Evolutionary conservation across 768 basidiomycete species (phyloP), one percentile per base, ranked within the genome.

Genomic region (Antrodiella citrinella): DNA sequence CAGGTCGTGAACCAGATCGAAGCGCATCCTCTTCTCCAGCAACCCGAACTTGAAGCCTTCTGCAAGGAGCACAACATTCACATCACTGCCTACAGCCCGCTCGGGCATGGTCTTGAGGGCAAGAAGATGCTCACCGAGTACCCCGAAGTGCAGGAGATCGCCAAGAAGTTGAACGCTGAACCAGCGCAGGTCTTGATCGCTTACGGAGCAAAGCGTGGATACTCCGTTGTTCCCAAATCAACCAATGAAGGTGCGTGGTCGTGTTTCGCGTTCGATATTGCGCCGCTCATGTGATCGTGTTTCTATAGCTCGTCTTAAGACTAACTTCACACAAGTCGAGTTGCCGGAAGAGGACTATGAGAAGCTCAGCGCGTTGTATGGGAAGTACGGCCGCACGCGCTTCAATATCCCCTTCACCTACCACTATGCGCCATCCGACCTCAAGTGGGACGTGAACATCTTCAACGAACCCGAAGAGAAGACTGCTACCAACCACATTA

Each of bases 161-260:
- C 88, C 19, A 65, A 78, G 53, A 73, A 71, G 58, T 72, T 84
- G 26, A 69, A 70, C 26, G 84, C 80, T 3, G 83, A 84, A 1
- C 70, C 87, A 2, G 91, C 89, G 0, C 87, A 93, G 65, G 84
- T 93, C 30, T 73, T 93, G 49, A 69, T 95, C 53, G 86, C 88
- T 0, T 94, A 89, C 89, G 84, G 80, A 11, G 77, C 67, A 30
- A 63, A 81, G 57, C 77, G 88, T 39, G 91, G 89, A 11, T 84
- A 81, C 65, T 82, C 81, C 7, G 84, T 92, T 54, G 89, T 92
- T 59, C 91, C 91, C 15, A 92, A 93, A 75, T 82, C 80, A 49
- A 86, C 90, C 22, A 72, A 82, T 51, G 72, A 83, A 60, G 67
- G 74, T 76, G n/a, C n/a, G n/a, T n/a, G n/a, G n/a, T n/a, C n/a